Evolutionary conservation across 768 basidiomycete species (phyloP).

Genomic region (Lanmaoa pseudosensibilis): DNA sequence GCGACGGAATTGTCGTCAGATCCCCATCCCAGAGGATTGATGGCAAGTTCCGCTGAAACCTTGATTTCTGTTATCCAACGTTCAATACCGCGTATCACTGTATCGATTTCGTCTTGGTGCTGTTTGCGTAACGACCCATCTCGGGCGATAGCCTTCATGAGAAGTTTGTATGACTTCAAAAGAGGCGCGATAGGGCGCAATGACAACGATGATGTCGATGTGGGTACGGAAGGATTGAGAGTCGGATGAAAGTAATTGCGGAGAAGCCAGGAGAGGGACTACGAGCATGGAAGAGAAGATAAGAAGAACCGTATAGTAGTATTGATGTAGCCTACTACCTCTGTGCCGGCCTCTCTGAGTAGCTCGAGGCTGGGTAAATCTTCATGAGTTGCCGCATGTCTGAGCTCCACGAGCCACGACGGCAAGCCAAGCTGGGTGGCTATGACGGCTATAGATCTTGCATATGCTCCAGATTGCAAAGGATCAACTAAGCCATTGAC

Average conservation of each 20-base stretch:
- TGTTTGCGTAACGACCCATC: constrained; percentile 61
- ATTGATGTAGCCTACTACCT: constrained; percentile 44
- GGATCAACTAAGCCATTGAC: constrained; percentile 97
- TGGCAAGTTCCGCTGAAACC: constrained; percentile 53
- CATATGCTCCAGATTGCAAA: constrained; percentile 84
- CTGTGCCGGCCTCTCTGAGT: constrained; percentile 71
- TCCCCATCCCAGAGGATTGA: constrained; percentile 51
- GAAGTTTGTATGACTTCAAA: constrained; percentile 70
- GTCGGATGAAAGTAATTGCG: constrained; percentile 84
- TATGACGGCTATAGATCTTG: constrained; percentile 86
- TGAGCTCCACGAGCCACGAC: constrained; percentile 83
- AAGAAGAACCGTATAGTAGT: background rate
- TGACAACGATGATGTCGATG: constrained; percentile 31
- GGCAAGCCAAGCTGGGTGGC: constrained; percentile 86
- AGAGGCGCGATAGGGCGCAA: constrained; percentile 64
- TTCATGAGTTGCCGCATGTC: constrained; percentile 96
- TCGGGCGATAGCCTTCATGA: constrained; percentile 59
- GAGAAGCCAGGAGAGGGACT: constrained; percentile 85
- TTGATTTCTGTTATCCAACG: constrained; percentile 77
- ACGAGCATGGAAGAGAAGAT: constrained; percentile 8
- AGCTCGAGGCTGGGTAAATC: constrained; percentile 84
- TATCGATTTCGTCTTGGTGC: constrained; percentile 50
- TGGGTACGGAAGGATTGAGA: constrained; percentile 50
- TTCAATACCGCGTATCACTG: constrained; percentile 62
- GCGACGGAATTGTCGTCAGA: constrained; percentile 26